Base-by-base conservation (phyloP, 2,329 filamentous ascomycete genomes). In the Hysterium pulicare region DNA sequence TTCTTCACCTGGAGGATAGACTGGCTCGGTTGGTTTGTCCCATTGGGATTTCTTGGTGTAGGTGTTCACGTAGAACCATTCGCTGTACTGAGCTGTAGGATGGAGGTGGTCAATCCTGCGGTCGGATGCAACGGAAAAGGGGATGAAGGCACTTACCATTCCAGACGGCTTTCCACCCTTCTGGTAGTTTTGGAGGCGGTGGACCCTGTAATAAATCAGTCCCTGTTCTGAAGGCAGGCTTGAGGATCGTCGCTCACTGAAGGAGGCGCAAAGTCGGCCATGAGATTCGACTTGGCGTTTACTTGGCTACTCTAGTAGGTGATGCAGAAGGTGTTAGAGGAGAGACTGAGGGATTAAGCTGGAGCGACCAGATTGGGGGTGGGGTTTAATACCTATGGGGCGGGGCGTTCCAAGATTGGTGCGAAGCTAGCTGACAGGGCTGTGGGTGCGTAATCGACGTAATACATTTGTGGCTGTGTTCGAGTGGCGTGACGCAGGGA, bases 21-120 rank as follows among this genome's bases (percentile, higher is more conserved):
- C 81, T 33, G 86, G 83, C 40, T 76, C 76, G 28, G 82, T 87
- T 15, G 90, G 90, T 54, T 81, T 84, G 4, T 95, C 86, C 90
- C 90, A 96, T 76, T 91, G 86, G 4, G 90, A 95, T 62, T 86
- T 78, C 59, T 93, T 93, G 51, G 90, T 95, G 67, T 83, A 80
- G 47, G 86, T 80, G 71, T 96, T 93, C 47, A 95, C 86, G 71
- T 87, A 96, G 78, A 93, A 95, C 84, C 87, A 95, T 77, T 93
- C 85, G 59, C 84, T 84, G 73, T 95, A 95, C 60, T 93, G 83
- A 0, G 86, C 82, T 61, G 42, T 33, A 8, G 28, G 19, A 16
- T n/a, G 35, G 8, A 2, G 10, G n/a, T 21, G 39, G 35, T 41
- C 40, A 28, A 19, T 16, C 17, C 17, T 21, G n/a, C 6, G 13